Conservation (phyloP, 1,139 yeast species). For the Geotrichum histeridarum region DNA sequence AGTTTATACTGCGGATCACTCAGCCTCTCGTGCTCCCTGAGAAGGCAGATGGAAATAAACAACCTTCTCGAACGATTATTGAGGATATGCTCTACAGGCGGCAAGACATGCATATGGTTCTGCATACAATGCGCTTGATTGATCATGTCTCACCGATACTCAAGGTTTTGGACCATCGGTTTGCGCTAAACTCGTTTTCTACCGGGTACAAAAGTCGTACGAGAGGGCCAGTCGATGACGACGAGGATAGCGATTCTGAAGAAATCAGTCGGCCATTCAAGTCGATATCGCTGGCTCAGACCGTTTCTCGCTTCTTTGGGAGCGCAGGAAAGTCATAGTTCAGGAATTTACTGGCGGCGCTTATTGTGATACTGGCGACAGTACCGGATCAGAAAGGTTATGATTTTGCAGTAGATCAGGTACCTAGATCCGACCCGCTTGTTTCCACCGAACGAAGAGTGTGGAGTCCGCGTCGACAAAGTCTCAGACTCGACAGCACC, state of each 20-base stretch:
- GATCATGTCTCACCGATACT: conserved; percentile 4
- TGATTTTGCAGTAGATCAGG: no score
- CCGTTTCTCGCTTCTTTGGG: no score
- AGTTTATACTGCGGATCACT: conserved; percentile 1
- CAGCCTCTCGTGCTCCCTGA: conserved; percentile 1
- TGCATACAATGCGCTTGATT: conserved; percentile 11
- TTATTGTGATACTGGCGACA: no score
- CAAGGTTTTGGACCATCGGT: conserved; percentile 13
- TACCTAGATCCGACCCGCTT: no score
- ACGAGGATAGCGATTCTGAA: neutral
- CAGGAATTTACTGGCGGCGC: no score
- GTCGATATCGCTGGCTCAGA: no score
- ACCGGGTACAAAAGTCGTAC: conserved; percentile 3
- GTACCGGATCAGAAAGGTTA: no score
- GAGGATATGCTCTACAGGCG: conserved; percentile 14
- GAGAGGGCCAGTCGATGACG: neutral
- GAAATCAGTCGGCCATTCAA: no score
- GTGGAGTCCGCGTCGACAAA: no score
- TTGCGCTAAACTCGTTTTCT: conserved; percentile 1
- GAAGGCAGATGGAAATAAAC: neutral
- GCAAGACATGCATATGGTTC: conserved; percentile 13
- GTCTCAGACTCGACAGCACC: no score
- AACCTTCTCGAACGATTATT: neutral
- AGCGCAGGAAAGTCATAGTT: no score
- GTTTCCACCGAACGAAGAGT: no score